phyloP scores from a whole-genome alignment of 306 rosid species.

The Betula pendula region DNA sequence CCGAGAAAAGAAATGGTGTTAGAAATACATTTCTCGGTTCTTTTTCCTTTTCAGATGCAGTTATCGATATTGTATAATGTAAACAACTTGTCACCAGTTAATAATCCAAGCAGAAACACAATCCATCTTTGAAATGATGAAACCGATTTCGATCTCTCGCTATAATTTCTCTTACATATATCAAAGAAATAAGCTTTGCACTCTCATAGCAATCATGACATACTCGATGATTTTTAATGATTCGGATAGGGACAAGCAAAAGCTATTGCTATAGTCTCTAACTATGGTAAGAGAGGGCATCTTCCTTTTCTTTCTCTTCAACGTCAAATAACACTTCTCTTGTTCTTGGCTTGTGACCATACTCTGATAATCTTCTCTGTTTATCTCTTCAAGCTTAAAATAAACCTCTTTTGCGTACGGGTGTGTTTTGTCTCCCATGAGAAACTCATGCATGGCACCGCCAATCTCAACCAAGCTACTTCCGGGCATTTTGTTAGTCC shows the following conservation, averaged over 20 bases:
- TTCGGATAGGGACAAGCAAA: slow-evolving; percentile 39
- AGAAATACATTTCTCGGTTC: neutral
- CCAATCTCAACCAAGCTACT: slow-evolving; percentile 45
- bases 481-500: slow-evolving; percentile 47
- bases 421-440: slow-evolving; percentile 44
- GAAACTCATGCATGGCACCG: slow-evolving; percentile 52
- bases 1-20: neutral
- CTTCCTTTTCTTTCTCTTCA: slow-evolving; percentile 52
- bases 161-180: slow-evolving; percentile 35
- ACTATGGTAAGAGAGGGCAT: slow-evolving; percentile 45
- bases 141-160: slow-evolving; percentile 43
- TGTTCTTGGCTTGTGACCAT: slow-evolving; percentile 11
- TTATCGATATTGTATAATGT: neutral
- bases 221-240: slow-evolving; percentile 45
- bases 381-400: slow-evolving; percentile 42
- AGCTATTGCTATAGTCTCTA: slow-evolving; percentile 48
- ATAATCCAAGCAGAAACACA: neutral
- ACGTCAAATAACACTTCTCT: slow-evolving; percentile 43
- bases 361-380: slow-evolving; percentile 36
- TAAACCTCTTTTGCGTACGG: slow-evolving; percentile 39
- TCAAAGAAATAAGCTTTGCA: slow-evolving; percentile 38
- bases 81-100: neutral
- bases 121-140: slow-evolving; percentile 10
- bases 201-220: slow-evolving; percentile 41
- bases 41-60: neutral